Evolutionary conservation across 495 filamentous ascomycete genomes (phyloP).

Genomic region (Schizothecium vesticola): DNA sequence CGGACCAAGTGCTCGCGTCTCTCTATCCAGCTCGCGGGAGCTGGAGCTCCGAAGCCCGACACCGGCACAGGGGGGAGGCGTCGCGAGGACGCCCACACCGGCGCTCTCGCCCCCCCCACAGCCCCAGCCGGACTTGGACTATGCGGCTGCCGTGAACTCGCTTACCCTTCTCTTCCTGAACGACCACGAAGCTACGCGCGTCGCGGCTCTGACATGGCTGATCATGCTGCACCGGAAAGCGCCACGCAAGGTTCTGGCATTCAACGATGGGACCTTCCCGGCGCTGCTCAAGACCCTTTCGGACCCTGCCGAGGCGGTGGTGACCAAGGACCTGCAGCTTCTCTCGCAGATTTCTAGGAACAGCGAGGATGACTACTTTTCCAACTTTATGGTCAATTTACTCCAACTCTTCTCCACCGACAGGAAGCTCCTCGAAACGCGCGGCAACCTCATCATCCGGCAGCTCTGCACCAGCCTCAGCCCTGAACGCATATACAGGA

Average conservation of each 20-base stretch:
- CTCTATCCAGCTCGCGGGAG: slow-evolving; percentile 50
- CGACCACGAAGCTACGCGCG: slow-evolving; percentile 91
- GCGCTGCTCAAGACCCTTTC: slow-evolving; percentile 94
- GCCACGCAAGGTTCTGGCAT: slow-evolving; percentile 86
- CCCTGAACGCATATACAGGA: slow-evolving; percentile 92
- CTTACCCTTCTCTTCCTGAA: slow-evolving; percentile 92
- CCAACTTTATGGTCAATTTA: slow-evolving; percentile 95
- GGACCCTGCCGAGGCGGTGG: slow-evolving; percentile 91
- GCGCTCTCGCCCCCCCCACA: slow-evolving; percentile 41
- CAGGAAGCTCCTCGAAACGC: slow-evolving; percentile 78
- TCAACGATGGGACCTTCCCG: slow-evolving; percentile 95
- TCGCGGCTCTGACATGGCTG: slow-evolving; percentile 90
- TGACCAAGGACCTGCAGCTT: slow-evolving; percentile 89
- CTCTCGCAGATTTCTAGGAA: slow-evolving; percentile 94
- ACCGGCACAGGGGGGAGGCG: slow-evolving; percentile 40
- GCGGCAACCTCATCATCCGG: slow-evolving; percentile 93
- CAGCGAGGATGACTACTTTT: slow-evolving; percentile 95
- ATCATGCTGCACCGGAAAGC: slow-evolving; percentile 96
- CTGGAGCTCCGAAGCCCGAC: slow-evolving; percentile 50
- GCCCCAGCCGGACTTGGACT: slow-evolving; percentile 75
- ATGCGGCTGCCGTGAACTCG: slow-evolving; percentile 92
- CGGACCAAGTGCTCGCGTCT: slow-evolving; percentile 44
- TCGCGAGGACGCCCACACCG: slow-evolving; percentile 40
- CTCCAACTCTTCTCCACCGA: slow-evolving; percentile 95
- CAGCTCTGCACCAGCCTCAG: slow-evolving; percentile 90